Evolutionary conservation across 345 rosid genomes (phyloP), one percentile per base, ranked within the genome.

Genomic region (Clausena lansium): DNA sequence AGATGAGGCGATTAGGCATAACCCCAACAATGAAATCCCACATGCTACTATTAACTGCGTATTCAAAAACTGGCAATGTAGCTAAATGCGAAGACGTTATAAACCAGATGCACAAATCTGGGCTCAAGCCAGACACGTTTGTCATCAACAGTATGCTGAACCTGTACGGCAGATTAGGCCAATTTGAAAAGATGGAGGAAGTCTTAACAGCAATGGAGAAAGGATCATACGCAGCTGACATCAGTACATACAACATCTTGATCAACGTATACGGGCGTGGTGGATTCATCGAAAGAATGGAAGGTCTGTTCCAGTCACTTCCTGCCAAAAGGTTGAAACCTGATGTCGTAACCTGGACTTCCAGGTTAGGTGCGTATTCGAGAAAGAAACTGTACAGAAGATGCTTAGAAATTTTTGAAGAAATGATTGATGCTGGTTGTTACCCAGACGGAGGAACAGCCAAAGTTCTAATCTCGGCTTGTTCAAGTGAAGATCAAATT

Each of bases 291-390:
- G 87, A 93, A 58, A 89, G 86, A 81, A 86, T 91, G 75, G 98
- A 93, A 74, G 90, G 80, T 65, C 70, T 91, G 67, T 93, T 95
- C 77, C 68, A 17, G 0, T 82, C 83, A 36, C 85, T 93, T 57
- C 72, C 85, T 15, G 76, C 71, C 58, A 91, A 70, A 80, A 84
- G 77, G 13, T 59, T 90, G 73, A 85, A 65, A 65, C 89, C 97
- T 0, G 97, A 95, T 76, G 99, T 92, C 2, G 96, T 95, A 78
- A 95, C 99, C 10, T 95, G 98, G 99, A 95, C 99, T 0, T 92
- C 98, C 5, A 85, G 97, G 64, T 77, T 91, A 0, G 95, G 93
- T 9, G 96, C 91, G 36, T 93, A 92, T 83, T 91, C 99, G 0
- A 91, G 92, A 68, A 95, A 93, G 92, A 95, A 92, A 76, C 82